These are phyloP conservation scores for Mercurialis annua DNA, from an alignment of 345 rosid genomes.

Conservation along the genomic window DNA sequence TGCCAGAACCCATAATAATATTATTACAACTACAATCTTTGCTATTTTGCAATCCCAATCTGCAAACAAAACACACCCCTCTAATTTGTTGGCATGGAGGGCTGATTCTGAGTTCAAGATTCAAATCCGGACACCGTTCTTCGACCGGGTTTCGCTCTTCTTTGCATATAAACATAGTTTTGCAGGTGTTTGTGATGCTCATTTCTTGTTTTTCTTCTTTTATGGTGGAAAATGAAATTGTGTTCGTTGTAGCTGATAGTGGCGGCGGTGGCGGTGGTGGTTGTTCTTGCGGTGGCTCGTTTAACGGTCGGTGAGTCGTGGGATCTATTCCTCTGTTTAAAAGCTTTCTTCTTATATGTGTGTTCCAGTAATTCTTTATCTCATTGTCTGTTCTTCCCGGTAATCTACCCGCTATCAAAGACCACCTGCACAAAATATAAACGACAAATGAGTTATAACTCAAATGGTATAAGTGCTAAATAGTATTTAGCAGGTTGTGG, in stretches of 20 bases:
- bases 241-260: slow-evolving; percentile 3
- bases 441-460: not conserved
- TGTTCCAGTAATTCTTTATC: slow-evolving; percentile 86
- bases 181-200: not conserved
- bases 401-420: slow-evolving; percentile 71
- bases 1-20: slow-evolving; percentile 7
- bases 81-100: slow-evolving; percentile 50
- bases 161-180: not conserved
- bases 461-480: no score
- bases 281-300: slow-evolving; percentile 30
- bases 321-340: slow-evolving; percentile 77
- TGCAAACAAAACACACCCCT: slow-evolving; percentile 45
- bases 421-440: slow-evolving; percentile 48
- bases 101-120: slow-evolving; percentile 83
- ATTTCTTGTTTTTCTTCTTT: slow-evolving; percentile 24
- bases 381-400: slow-evolving; percentile 87
- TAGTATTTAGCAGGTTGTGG: no score
- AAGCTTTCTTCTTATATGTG: slow-evolving; percentile 82
- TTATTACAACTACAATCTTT: slow-evolving; percentile 50
- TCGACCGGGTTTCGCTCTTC: slow-evolving; percentile 18
- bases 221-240: slow-evolving; percentile 36
- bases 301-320: slow-evolving; percentile 57
- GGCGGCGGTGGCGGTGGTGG: slow-evolving; percentile 16
- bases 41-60: slow-evolving; percentile 51
- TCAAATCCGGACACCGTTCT: slow-evolving; percentile 67